Evolutionary conservation across 306 rosid species (phyloP), one percentile per base, ranked within the genome.

Genomic region (Fagus crenata): DNA sequence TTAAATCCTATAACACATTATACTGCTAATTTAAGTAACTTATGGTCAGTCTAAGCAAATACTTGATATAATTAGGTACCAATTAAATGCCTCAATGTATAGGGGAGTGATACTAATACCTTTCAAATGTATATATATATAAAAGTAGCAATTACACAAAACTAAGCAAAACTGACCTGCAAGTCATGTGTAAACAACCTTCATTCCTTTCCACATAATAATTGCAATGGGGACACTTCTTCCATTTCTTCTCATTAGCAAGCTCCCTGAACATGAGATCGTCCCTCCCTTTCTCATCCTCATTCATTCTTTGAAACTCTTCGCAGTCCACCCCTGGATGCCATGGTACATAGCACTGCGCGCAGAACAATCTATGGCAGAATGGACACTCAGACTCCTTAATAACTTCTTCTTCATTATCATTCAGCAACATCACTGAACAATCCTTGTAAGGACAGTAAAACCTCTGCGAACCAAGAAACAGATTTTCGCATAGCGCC

Each of bases 351-450:
- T 17, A 5, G 36, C 96, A 92, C 56, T 54, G 77, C 0, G 88
- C 89, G 54, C 97, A 92, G 72, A 92, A 89, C 64, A 89, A 13
- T n/a, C 91, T 82, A 37, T 86, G 84, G 59, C 97, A 92, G 67
- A 65, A 15, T 5, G 93, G 93, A 2, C 97, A 92, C 74, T 78
- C 85, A 22, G 86, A 28, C 14, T 81, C 85, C 75, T 15, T 70
- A 14, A 82, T 67, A 0, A 5, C 56, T 60, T 67, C 78, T 2
- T 72, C 86, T 8, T 81, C 73, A 0, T 80, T 4, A 0, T 74
- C 87, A 22, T 71, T 17, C 37, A 85, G 53, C 81, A 80, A 42
- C 88, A 81, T 75, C 2, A 77, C 93, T 2, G 93, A 87, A 74
- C 93, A 92, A 49, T 90, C 91, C 86, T 67, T 83, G 33, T 55